phyloP scores from a whole-genome alignment of 805 yeast genomes.

The Teunomyces funiuensis region DNA sequence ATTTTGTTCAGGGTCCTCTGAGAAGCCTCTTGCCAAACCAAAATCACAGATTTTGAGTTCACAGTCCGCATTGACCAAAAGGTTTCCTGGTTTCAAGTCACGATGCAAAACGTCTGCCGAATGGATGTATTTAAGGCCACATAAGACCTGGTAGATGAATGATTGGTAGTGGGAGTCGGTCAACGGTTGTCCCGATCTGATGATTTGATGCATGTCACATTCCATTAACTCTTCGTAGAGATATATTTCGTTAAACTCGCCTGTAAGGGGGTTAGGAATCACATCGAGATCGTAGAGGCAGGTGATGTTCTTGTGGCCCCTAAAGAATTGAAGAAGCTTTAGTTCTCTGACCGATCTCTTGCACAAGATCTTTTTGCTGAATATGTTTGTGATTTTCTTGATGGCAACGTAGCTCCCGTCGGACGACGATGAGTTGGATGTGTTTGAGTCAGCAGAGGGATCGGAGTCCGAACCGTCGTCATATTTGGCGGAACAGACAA shows the following conservation, averaged over 20 bases:
- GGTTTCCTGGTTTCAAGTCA: constrained; percentile 91
- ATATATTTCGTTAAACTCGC: constrained; percentile 85
- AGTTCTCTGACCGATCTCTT: constrained; percentile 90
- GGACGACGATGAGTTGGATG: constrained; percentile 14
- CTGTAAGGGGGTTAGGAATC: constrained; percentile 60
- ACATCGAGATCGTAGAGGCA: constrained; percentile 94
- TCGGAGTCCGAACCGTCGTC: constrained; percentile 57
- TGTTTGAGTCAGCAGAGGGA: constrained; percentile 5
- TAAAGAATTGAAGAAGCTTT: constrained; percentile 84
- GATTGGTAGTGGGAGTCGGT: constrained; percentile 95
- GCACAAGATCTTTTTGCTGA: constrained; percentile 85
- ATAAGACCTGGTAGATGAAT: constrained; percentile 85
- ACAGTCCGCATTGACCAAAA: constrained; percentile 93
- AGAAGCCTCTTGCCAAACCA: constrained; percentile 91
- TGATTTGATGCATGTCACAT: constrained; percentile 97
- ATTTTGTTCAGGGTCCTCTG: constrained; percentile 77
- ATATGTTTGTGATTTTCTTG: constrained; percentile 92
- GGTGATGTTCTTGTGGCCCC: constrained; percentile 96
- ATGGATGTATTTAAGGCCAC: constrained; percentile 88
- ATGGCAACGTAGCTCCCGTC: constrained; percentile 70
- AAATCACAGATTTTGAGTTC: constrained; percentile 95
- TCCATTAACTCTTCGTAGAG: constrained; percentile 97
- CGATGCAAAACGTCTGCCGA: constrained; percentile 91
- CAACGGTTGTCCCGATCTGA: constrained; percentile 87
- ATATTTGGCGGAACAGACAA: constrained; percentile 91